Evolutionary conservation across 108 stramenopile species (phyloP).

Genomic region (Cyclotella sp.): DNA sequence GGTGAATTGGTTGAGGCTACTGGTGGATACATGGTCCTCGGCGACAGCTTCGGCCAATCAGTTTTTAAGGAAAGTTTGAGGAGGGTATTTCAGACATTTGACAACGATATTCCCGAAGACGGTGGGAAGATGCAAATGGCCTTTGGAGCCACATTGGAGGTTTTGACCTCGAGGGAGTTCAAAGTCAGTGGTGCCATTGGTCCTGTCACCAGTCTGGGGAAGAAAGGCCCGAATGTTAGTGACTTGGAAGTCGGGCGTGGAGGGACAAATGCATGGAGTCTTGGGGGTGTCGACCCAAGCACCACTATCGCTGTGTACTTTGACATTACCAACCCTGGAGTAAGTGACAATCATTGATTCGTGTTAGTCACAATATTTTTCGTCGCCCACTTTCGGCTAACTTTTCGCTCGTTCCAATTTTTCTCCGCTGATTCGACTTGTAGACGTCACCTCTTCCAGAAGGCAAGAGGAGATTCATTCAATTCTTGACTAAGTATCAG

Average conservation of each 20-base stretch:
- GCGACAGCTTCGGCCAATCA: constrained; percentile 96
- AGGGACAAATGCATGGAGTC: constrained; percentile 97
- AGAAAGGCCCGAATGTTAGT: constrained; percentile 90
- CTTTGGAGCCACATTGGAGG: constrained; percentile 92
- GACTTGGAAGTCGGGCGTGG: constrained; percentile 97
- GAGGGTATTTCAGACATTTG: constrained; percentile 89
- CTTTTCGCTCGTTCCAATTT: neutral
- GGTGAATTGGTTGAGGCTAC: constrained; percentile 91
- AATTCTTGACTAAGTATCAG: constrained; percentile 99
- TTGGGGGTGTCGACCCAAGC: constrained; percentile 94
- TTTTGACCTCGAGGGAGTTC: constrained; percentile 94
- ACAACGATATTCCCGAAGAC: constrained; percentile 86
- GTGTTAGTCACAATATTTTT: neutral
- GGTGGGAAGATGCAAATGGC: constrained; percentile 94
- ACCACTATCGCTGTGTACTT: constrained; percentile 99
- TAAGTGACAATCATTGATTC: constrained; percentile 12
- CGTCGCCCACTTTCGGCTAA: neutral
- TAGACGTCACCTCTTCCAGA: constrained; percentile 80
- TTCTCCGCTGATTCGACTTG: neutral
- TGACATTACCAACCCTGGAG: constrained; percentile 91
- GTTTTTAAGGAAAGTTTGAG: constrained; percentile 98
- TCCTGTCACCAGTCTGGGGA: constrained; percentile 87
- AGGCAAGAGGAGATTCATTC: constrained; percentile 90
- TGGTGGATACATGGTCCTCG: constrained; percentile 97
- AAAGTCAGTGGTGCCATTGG: constrained; percentile 91